phyloP scores from a whole-genome alignment of 345 rosid genomes.

The Hevea brasiliensis region DNA sequence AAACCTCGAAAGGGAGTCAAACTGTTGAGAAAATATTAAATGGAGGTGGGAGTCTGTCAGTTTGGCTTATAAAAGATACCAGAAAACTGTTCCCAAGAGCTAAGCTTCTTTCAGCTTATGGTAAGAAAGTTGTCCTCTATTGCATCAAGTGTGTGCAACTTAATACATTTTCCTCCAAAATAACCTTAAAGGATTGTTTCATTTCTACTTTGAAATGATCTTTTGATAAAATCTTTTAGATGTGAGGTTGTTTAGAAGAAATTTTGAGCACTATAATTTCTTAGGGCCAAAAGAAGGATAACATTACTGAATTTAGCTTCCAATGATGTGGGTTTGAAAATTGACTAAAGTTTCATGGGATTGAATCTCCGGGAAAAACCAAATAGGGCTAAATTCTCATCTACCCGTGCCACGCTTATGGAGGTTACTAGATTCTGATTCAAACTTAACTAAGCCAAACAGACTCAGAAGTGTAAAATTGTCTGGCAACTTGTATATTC shows the following conservation, averaged over 20 bases:
- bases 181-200: background rate
- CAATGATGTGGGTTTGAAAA: no score
- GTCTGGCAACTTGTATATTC: background rate
- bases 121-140: constrained; percentile 35
- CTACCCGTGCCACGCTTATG: background rate
- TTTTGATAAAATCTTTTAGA: background rate
- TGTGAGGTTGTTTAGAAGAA: background rate
- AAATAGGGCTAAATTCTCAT: background rate
- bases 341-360: no score
- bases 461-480: background rate
- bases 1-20: constrained; percentile 41
- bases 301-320: no score
- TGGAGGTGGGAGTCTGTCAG: constrained; percentile 81
- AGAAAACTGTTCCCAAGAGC: constrained; percentile 55
- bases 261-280: background rate
- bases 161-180: constrained; percentile 8
- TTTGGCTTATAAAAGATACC: constrained; percentile 48
- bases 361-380: no score
- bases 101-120: constrained; percentile 74
- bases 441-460: background rate
- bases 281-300: no score
- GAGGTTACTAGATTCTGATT: background rate
- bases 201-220: background rate
- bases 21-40: constrained; percentile 66
- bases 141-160: background rate